These are phyloP conservation scores for Psilocybe cyanescens DNA, from an alignment of 768 basidiomycete species.

Conservation along the genomic window DNA sequence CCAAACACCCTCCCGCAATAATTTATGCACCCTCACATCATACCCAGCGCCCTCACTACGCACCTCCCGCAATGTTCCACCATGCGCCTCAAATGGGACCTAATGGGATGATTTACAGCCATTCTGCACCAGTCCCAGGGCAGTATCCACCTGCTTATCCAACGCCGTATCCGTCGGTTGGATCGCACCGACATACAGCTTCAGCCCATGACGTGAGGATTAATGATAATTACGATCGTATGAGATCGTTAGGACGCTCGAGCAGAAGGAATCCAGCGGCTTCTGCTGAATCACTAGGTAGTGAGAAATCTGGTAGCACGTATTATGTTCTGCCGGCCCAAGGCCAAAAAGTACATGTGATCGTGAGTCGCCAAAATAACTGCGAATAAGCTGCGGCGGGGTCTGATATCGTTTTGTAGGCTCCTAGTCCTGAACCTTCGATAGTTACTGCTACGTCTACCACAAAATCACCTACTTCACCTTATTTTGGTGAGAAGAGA, in stretches of 20 bases:
- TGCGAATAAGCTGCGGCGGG: not conserved
- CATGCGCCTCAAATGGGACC: constrained; percentile 56
- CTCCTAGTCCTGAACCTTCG: constrained; percentile 50
- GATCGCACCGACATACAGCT: constrained; percentile 34
- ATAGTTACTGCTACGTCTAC: constrained; percentile 63
- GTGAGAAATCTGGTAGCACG: constrained; percentile 66
- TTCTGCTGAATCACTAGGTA: constrained; percentile 46
- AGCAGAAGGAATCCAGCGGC: constrained; percentile 27
- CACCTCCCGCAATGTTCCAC: constrained; percentile 63
- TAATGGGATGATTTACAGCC: constrained; percentile 69
- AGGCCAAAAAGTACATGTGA: constrained; percentile 76
- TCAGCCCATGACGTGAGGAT: constrained; percentile 43
- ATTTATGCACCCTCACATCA: constrained; percentile 62
- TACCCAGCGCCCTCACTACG: constrained; percentile 51
- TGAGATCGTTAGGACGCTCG: constrained; percentile 22
- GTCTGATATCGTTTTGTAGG: constrained; percentile 25
- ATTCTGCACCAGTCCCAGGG: constrained; percentile 54
- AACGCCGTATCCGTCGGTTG: constrained; percentile 44
- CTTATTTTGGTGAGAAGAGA: constrained; percentile 50
- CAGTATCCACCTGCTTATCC: constrained; percentile 46
- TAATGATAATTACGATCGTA: constrained; percentile 18
- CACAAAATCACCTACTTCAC: constrained; percentile 58
- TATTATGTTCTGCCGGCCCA: constrained; percentile 75
- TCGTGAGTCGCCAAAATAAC: constrained; percentile 50
- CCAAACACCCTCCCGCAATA: constrained; percentile 55